Evolutionary conservation across 495 filamentous ascomycete genomes (phyloP).

Genomic region (Aspergillus biplanus): DNA sequence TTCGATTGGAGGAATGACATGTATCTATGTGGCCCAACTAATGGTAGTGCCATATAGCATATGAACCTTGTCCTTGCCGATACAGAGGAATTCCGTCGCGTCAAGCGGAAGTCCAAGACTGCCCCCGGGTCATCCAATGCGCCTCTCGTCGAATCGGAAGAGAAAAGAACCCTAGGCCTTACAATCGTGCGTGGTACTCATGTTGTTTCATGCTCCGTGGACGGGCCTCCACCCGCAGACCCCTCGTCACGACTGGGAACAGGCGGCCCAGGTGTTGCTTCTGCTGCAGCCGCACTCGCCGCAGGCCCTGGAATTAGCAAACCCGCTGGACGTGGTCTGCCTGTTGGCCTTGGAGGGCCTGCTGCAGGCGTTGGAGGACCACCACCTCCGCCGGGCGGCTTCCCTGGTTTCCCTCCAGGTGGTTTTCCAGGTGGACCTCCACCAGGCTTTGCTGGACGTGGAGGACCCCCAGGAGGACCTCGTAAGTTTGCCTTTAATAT

Average conservation of each 20-base stretch:
- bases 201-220: conserved; percentile 92
- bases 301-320: conserved; percentile 90
- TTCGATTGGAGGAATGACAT: neutral
- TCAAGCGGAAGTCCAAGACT: conserved; percentile 87
- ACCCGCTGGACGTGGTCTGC: conserved; percentile 89
- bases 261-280: conserved; percentile 67
- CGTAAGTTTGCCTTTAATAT: conserved; percentile 53
- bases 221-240: conserved; percentile 95
- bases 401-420: conserved; percentile 63
- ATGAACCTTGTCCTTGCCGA: conserved; percentile 99
- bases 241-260: conserved; percentile 87
- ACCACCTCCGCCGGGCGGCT: conserved; percentile 63
- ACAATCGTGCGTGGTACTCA: conserved; percentile 93
- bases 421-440: conserved; percentile 70
- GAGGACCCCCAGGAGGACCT: conserved; percentile 63
- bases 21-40: conserved; percentile 16
- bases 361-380: conserved; percentile 86
- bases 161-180: conserved; percentile 93
- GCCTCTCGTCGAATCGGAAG: conserved; percentile 81
- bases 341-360: conserved; percentile 85
- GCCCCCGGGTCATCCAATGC: conserved; percentile 58
- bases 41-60: conserved; percentile 60
- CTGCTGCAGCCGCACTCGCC: conserved; percentile 64
- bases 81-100: conserved; percentile 97
- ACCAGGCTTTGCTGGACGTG: conserved; percentile 77